These are phyloP conservation scores for Ophiognomonia clavigignenti-juglandacearum DNA, from an alignment of 2,329 filamentous ascomycete species.

Conservation along the genomic window DNA sequence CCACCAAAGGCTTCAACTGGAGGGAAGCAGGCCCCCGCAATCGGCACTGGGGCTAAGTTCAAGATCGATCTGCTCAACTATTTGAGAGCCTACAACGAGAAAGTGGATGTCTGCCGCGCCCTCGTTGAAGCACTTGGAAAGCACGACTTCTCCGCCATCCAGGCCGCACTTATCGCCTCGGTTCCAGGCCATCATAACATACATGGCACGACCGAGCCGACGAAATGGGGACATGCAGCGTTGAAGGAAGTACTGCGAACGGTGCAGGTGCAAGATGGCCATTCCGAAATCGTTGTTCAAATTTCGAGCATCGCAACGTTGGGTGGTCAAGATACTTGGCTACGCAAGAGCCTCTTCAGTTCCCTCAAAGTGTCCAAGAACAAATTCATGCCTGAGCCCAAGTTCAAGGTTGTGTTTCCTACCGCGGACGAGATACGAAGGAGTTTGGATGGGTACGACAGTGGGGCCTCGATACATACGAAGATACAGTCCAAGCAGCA, in stretches of 20 bases:
- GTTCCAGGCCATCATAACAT: constrained; percentile 64
- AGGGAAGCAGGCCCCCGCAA: constrained; percentile 13
- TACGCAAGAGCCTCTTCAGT: constrained; percentile 59
- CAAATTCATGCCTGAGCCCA: constrained; percentile 30
- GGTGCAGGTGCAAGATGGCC: constrained; percentile 40
- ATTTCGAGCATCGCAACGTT: constrained; percentile 81
- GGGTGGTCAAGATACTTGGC: constrained; percentile 66
- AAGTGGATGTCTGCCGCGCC: constrained; percentile 44
- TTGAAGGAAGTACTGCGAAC: constrained; percentile 54
- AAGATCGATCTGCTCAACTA: constrained; percentile 73
- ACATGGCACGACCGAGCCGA: constrained; percentile 36
- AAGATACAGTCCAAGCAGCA: constrained; percentile 69
- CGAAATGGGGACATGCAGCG: constrained; percentile 73
- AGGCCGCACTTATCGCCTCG: constrained; percentile 71
- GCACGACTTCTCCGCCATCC: constrained; percentile 67
- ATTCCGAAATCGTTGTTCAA: constrained; percentile 54
- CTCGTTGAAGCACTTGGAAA: constrained; percentile 52
- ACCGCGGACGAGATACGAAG: constrained; percentile 72
- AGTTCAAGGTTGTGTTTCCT: constrained; percentile 73
- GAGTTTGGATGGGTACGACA: constrained; percentile 72
- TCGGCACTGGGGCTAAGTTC: constrained; percentile 66
- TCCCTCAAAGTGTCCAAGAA: constrained; percentile 34
- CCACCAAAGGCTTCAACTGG: not conserved
- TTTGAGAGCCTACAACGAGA: constrained; percentile 61
- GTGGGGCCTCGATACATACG: constrained; percentile 77